Conservation (phyloP, 441 rosid species). For the Erodium trifolium region DNA sequence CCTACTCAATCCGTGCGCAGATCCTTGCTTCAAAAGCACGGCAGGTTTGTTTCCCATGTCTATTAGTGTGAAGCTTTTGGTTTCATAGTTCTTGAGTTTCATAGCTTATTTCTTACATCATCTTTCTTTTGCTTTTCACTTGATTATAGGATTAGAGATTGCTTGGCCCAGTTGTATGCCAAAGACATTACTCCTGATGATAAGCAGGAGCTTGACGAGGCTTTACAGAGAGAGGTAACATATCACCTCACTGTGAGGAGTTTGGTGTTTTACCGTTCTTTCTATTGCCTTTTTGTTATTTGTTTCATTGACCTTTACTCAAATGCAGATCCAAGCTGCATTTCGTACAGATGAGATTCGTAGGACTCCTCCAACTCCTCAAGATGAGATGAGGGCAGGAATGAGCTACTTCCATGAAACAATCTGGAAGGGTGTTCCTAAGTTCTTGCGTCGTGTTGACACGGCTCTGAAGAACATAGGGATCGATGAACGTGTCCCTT, state of each 20-base stretch:
- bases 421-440: constrained; percentile 46
- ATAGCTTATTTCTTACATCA: too few species aligned
- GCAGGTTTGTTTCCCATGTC: too few species aligned
- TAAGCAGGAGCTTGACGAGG: constrained; percentile 92
- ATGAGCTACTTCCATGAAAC: too few species aligned
- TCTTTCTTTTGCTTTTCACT: constrained; percentile 11
- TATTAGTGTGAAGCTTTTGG: too few species aligned
- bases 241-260: background rate
- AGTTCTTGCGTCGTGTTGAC: constrained; percentile 62
- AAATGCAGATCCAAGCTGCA: constrained; percentile 85
- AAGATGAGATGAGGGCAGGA: too few species aligned
- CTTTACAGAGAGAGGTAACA: constrained; percentile 80
- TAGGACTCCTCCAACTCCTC: constrained; percentile 91
- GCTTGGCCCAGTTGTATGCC: too few species aligned
- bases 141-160: background rate
- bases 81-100: too few species aligned
- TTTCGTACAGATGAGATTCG: constrained; percentile 93
- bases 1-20: too few species aligned
- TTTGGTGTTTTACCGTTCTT: too few species aligned
- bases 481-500: background rate
- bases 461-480: constrained; percentile 20
- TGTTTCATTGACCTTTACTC: background rate
- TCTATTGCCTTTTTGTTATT: too few species aligned
- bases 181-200: constrained; percentile 53
- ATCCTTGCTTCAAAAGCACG: background rate